Evolutionary conservation across 2,329 filamentous ascomycete genomes (phyloP).

Genomic region (Atkinsonella texensis): DNA sequence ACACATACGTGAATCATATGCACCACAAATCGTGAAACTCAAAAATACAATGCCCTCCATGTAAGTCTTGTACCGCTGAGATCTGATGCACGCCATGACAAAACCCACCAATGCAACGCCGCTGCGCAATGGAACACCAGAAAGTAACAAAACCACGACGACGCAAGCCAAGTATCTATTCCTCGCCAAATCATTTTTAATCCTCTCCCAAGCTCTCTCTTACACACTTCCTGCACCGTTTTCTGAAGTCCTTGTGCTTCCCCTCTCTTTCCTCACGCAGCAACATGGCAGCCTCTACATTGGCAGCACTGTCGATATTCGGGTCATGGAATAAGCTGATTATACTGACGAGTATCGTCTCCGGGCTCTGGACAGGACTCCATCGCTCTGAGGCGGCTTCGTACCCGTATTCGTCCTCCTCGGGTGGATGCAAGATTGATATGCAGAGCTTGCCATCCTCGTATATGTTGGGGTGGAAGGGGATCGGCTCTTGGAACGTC

Average conservation of each 20-base stretch:
- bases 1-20: background rate
- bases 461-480: conserved; percentile 94
- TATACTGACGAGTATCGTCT: conserved; percentile 84
- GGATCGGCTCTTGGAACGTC: conserved; percentile 71
- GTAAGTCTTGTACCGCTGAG: background rate
- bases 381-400: conserved; percentile 83
- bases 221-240: conserved; percentile 64
- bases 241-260: conserved; percentile 60
- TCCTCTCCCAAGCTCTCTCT: conserved; percentile 71
- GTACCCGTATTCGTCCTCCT: conserved; percentile 90
- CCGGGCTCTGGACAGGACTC: conserved; percentile 88
- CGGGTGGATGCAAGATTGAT: conserved; percentile 89
- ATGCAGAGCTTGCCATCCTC: conserved; percentile 82
- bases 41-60: background rate
- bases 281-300: conserved; percentile 82
- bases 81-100: background rate
- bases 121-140: background rate
- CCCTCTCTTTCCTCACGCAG: conserved; percentile 66
- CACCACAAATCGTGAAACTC: background rate
- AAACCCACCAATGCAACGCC: background rate
- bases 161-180: too few species aligned
- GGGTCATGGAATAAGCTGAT: conserved; percentile 87
- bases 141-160: too few species aligned
- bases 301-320: conserved; percentile 91
- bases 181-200: conserved; percentile 13